A percentile compares a stretch with the other conserved stretches of the same genome.
Conservation (phyloP, 768 basidiomycete species). For the Panaeolus papilionaceus region DNA sequence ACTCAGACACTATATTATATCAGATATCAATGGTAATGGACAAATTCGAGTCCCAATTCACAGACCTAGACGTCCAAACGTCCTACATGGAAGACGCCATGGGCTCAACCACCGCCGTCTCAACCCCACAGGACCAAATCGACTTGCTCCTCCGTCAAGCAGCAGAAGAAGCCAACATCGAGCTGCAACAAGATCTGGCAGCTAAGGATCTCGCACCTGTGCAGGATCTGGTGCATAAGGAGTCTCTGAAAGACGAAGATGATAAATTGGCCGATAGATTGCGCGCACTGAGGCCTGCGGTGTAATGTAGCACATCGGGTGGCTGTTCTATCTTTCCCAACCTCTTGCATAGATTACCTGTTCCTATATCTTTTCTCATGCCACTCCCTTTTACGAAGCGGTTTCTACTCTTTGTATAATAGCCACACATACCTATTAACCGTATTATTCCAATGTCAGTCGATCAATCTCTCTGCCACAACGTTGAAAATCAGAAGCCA, state of each 20-base stretch:
- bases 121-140: constrained; percentile 97
- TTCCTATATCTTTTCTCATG: neutral
- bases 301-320: constrained; percentile 38
- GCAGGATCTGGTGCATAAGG: constrained; percentile 55
- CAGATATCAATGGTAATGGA: constrained; percentile 99
- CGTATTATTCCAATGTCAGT: neutral
- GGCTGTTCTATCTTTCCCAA: no score
- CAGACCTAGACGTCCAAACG: constrained; percentile 97
- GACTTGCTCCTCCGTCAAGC: constrained; percentile 91
- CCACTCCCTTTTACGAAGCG: neutral
- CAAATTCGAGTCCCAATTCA: constrained; percentile 96
- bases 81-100: constrained; percentile 98
- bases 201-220: constrained; percentile 64
- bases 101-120: constrained; percentile 88
- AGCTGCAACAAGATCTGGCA: constrained; percentile 90
- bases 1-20: neutral
- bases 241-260: constrained; percentile 77
- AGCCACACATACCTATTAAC: constrained; percentile 5
- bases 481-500: neutral
- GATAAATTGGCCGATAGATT: constrained; percentile 83
- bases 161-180: constrained; percentile 96
- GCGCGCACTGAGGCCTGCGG: constrained; percentile 84
- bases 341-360: no score
- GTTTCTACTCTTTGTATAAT: neutral
- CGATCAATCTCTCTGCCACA: neutral